A percentile compares a stretch with the other conserved stretches of the same genome.
Evolutionary conservation across 208 protist genomes (phyloP).

Genomic region (Leishmania tarentolae): DNA sequence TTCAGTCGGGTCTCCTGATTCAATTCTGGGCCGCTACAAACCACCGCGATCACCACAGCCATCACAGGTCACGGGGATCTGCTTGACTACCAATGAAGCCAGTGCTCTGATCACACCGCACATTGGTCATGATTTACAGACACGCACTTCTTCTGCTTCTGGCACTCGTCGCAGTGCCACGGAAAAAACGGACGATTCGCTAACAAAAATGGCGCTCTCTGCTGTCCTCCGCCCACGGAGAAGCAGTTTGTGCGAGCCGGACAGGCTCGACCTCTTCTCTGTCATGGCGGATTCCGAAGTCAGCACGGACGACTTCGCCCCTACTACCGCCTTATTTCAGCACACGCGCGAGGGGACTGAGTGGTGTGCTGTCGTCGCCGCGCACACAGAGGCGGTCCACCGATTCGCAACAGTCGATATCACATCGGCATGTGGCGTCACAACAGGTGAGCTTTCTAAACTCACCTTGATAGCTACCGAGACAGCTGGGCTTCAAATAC

Average conservation of each 20-base stretch:
- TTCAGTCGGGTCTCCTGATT: background rate
- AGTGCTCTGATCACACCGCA: background rate
- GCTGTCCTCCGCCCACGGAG: slow-evolving; percentile 9
- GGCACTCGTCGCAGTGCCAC: background rate
- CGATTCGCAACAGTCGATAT: slow-evolving; percentile 19
- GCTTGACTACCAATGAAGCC: background rate
- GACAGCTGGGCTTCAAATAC: slow-evolving; percentile 15
- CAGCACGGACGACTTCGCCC: background rate
- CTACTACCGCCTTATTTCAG: slow-evolving; percentile 5
- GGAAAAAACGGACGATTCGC: background rate
- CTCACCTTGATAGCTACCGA: slow-evolving; percentile 27
- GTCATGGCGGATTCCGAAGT: background rate
- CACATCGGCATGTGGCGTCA: background rate
- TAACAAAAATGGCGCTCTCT: slow-evolving; percentile 26
- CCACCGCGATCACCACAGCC: slow-evolving; percentile 12
- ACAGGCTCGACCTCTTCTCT: background rate
- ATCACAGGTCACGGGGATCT: background rate
- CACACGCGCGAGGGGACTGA: slow-evolving; percentile 11
- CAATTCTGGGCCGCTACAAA: background rate
- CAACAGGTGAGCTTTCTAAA: slow-evolving; percentile 8
- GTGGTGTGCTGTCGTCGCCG: slow-evolving; percentile 24
- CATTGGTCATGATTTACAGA: slow-evolving; percentile 4
- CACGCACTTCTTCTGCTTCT: background rate
- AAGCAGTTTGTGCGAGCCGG: background rate
- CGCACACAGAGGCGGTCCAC: slow-evolving; percentile 22